A percentile compares a stretch with the other conserved stretches of the same genome.
These are phyloP conservation scores for Diutina mesorugosa DNA, from an alignment of 1,139 yeast species.

Conservation along the genomic window DNA sequence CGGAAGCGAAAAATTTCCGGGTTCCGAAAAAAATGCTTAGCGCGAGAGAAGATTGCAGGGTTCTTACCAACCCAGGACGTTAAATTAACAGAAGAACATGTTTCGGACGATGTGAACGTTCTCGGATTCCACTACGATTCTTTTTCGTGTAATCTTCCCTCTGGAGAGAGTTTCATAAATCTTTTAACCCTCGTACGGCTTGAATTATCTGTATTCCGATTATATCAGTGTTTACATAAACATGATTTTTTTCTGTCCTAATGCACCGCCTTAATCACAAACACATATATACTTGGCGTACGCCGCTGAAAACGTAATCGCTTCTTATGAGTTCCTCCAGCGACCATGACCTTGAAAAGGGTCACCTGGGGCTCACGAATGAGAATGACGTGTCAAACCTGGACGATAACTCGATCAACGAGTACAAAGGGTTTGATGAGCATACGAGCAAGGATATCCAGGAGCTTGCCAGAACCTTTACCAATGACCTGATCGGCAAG, in stretches of 20 bases:
- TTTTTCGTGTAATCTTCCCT: not conserved
- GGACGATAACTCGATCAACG: constrained; percentile 5
- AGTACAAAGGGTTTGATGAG: constrained; percentile 27
- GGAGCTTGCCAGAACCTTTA: constrained; percentile 50
- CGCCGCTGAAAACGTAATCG: not conserved
- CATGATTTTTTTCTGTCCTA: not conserved
- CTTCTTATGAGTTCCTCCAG: not conserved
- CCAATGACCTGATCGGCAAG: constrained; percentile 9
- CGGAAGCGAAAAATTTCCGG: not conserved
- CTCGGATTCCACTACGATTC: not conserved
- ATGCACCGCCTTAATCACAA: not conserved
- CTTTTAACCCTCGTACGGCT: not conserved
- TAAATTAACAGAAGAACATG: not conserved
- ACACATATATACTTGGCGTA: not conserved
- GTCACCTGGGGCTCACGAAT: not conserved
- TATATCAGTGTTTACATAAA: not conserved
- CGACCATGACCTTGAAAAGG: constrained; percentile 1
- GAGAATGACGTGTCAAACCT: not conserved
- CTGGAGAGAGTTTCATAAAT: not conserved
- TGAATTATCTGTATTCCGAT: not conserved
- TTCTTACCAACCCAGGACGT: not conserved
- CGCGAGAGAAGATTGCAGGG: not conserved
- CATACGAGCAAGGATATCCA: constrained; percentile 18
- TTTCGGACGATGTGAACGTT: not conserved
- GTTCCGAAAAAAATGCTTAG: not conserved